Conservation (phyloP, 768 basidiomycete genomes). For the Collybia nuda region DNA sequence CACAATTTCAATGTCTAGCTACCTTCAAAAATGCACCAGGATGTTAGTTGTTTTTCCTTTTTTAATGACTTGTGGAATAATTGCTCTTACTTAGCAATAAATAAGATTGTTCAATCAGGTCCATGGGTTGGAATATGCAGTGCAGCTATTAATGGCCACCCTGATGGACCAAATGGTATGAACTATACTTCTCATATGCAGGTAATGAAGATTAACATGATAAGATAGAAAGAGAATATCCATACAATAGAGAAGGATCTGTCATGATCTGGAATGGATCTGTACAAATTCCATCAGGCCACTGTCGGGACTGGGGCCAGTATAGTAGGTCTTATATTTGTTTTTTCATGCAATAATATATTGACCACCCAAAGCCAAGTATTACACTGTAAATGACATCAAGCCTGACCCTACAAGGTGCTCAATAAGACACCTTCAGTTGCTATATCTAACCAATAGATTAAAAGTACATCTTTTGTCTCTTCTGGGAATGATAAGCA, state of each 20-base stretch:
- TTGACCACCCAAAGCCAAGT: conserved; percentile 33
- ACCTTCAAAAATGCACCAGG: conserved; percentile 46
- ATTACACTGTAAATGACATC: conserved; percentile 57
- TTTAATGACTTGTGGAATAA: neutral
- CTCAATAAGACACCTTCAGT: conserved; percentile 6
- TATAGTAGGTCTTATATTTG: neutral
- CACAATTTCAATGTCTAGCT: conserved; percentile 14
- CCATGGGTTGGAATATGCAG: conserved; percentile 43
- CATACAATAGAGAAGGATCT: conserved; percentile 48
- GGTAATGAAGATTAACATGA: neutral
- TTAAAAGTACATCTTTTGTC: conserved; percentile 36
- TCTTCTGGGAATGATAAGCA: conserved; percentile 48
- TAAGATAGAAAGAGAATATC: conserved; percentile 29
- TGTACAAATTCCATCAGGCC: conserved; percentile 17
- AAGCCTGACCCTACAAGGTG: conserved; percentile 53
- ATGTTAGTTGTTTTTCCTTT: conserved; percentile 27
- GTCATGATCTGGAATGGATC: conserved; percentile 38
- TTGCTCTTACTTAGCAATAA: conserved; percentile 43
- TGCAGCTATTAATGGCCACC: conserved; percentile 42
- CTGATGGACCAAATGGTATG: conserved; percentile 31
- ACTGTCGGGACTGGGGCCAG: conserved; percentile 12
- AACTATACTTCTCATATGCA: neutral
- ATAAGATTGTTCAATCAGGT: conserved; percentile 46
- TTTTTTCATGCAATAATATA: neutral
- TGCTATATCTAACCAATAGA: conserved; percentile 1